Base-by-base conservation (phyloP, 2,329 filamentous ascomycete species). In the Penicillium sp. region DNA sequence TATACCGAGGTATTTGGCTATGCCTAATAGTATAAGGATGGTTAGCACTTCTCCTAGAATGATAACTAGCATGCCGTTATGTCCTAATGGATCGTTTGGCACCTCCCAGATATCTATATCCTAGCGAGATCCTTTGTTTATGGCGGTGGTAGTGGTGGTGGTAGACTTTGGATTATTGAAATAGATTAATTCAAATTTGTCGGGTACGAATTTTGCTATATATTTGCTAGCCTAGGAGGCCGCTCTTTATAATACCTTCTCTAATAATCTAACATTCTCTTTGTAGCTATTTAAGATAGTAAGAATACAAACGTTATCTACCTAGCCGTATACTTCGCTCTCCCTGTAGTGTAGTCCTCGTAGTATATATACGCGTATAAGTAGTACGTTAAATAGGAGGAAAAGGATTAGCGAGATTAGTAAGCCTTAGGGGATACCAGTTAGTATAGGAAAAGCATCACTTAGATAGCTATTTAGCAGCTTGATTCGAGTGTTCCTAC, bases 341-440 rank as follows among this genome's bases (percentile, higher is more conserved):
- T 31, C 2, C 3, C 29, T 11, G 2, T 50, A 16, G 0, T 16
- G 0, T 33, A 23, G 10, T 31, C 19, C 4, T 2, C 10, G 7
- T 16, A 8, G 16, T 23, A 27, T 39, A 55, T 2, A 3, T 25
- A 25, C 6, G 6, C 6, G 6, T 23, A 23, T 23, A 23, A 23
- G 21, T 23, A 23, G 21, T 23, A 25, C 6, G 6, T 25, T 8
- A 6, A 56, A 59, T 0, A 59, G 45, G 0, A 56, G 15, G 16
- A 56, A 59, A 0, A 64, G 51, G 16, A 62, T 62, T 0, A 41
- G 60, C 0, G 39, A 64, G 8, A 62, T 48, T 0, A 46, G 49
- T 0, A 39, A 60, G 5, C 51, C 56, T 11, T 55, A 36, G 0
- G 40, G 56, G n/a, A 61, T 57, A 0, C 49, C 40, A 0, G 47